These are phyloP conservation scores for Ophiosphaerella narmari DNA, from an alignment of 2,329 filamentous ascomycete genomes.

Conservation along the genomic window DNA sequence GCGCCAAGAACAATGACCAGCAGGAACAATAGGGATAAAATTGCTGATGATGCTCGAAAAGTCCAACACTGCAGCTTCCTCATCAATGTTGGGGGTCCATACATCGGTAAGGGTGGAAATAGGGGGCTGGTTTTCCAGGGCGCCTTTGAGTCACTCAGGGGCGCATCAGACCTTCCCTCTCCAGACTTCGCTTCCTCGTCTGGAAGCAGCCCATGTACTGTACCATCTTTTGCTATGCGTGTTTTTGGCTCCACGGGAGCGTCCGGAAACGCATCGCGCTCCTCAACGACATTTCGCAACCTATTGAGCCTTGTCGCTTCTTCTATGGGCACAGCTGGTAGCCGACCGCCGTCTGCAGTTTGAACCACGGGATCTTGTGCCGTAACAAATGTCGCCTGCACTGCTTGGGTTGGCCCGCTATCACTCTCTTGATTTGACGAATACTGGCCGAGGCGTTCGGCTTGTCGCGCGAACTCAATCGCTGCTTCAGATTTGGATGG, in stretches of 20 bases:
- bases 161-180: conserved; percentile 52
- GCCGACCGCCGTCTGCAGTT: conserved; percentile 67
- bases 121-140: conserved; percentile 75
- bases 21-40: conserved; percentile 79
- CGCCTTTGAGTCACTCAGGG: conserved; percentile 55
- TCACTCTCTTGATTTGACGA: conserved; percentile 48
- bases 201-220: conserved; percentile 44
- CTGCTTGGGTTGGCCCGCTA: conserved; percentile 57
- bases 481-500: conserved; percentile 47
- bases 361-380: conserved; percentile 73
- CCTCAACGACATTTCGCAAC: conserved; percentile 58
- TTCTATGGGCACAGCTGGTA: conserved; percentile 70
- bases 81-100: conserved; percentile 73
- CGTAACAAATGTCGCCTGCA: conserved; percentile 66
- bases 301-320: conserved; percentile 74
- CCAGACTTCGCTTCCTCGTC: conserved; percentile 31
- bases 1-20: conserved; percentile 75
- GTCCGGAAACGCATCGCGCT: conserved; percentile 39
- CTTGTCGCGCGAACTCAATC: conserved; percentile 65
- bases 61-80: conserved; percentile 67
- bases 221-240: conserved; percentile 50
- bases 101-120: conserved; percentile 83
- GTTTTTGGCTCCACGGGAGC: conserved; percentile 31
- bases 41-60: conserved; percentile 71
- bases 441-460: conserved; percentile 53